Base-by-base conservation (phyloP, 139 green algal species). In the Nannochloris sp. region DNA sequence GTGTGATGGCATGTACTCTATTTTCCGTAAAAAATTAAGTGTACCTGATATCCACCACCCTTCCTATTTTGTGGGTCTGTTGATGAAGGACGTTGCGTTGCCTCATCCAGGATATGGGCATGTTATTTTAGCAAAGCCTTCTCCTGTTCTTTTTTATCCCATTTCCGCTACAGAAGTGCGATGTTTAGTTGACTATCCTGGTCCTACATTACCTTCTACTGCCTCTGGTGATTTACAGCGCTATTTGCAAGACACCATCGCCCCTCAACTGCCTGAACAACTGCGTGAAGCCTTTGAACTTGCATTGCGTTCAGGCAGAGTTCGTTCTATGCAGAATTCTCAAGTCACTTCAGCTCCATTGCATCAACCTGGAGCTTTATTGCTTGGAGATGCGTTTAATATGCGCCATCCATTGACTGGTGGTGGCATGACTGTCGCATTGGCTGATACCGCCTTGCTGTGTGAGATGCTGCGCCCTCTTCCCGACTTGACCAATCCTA, bases 321-420 rank as follows among this genome's bases (percentile, higher is more conserved):
- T 95, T n/a, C 73, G 84, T 6, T 79, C 59, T 32, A 90, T 95
- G 81, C 86, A 92, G 75, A 98, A 98, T 81, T 36, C 47, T 8
- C 60, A 70, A 62, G 19, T 77, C 25, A 68, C 63, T n/a, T 70
- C 77, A 6, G 58, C 74, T n/a, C 89, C 89, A 7, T 61, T 93
- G 60, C 89, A 93, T 65, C 76, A 80, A 23, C 75, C 84, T 4
- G 87, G 91, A 23, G 93, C 90, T 0, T 76, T 99, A 60, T 78
- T 99, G 55, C 82, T 99, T 68, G 93, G 93, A 3, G 93, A 99
- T 67, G 90, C 93, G 1, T 99, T 98, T 82, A 99, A 99, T 86
- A 99, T 99, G 93, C 79, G 92, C 4, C 93, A 97, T 73, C 92
- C 92, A n/a, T 75, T 98, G 32, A 95, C 89, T 0, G 89, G 87